phyloP scores from a whole-genome alignment of 2,329 filamentous ascomycete species.

The Colletotrichum melonis region DNA sequence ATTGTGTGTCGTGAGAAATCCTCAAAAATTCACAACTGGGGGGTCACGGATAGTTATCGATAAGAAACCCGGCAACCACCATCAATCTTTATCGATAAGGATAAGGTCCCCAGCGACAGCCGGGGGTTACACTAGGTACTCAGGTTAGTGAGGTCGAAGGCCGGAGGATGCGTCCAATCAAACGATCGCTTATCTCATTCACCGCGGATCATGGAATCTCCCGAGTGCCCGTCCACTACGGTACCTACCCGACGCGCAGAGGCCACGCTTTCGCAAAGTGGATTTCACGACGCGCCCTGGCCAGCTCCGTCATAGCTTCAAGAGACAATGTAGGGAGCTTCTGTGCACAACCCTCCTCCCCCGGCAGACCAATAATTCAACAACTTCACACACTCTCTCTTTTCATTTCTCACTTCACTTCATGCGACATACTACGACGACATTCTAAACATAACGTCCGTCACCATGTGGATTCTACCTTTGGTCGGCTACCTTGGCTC shows the following conservation, averaged over 20 bases:
- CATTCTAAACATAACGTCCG: background rate
- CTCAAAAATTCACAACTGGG: constrained; percentile 31
- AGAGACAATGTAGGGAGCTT: background rate
- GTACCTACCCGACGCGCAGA: constrained; percentile 15
- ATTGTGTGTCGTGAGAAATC: constrained; percentile 31
- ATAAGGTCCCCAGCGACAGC: no score
- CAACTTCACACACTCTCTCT: background rate
- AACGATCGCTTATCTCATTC: background rate
- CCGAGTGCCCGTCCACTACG: background rate
- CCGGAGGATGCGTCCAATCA: background rate
- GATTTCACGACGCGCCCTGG: constrained; percentile 7
- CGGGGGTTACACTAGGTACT: no score
- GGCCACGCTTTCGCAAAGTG: constrained; percentile 32
- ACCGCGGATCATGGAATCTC: constrained; percentile 11
- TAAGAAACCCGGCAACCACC: background rate
- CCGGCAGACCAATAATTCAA: background rate
- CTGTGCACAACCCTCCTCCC: background rate
- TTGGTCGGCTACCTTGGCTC: constrained; percentile 91
- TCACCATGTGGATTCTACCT: constrained; percentile 93
- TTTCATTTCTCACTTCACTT: background rate
- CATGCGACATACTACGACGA: constrained; percentile 7
- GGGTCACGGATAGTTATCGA: constrained; percentile 30
- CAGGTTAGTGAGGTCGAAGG: background rate
- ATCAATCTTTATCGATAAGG: background rate
- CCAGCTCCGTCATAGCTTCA: constrained; percentile 12